These are phyloP conservation scores for Cryptococcus sp. DNA, from an alignment of 1,284 basidiomycete genomes.

Conservation along the genomic window DNA sequence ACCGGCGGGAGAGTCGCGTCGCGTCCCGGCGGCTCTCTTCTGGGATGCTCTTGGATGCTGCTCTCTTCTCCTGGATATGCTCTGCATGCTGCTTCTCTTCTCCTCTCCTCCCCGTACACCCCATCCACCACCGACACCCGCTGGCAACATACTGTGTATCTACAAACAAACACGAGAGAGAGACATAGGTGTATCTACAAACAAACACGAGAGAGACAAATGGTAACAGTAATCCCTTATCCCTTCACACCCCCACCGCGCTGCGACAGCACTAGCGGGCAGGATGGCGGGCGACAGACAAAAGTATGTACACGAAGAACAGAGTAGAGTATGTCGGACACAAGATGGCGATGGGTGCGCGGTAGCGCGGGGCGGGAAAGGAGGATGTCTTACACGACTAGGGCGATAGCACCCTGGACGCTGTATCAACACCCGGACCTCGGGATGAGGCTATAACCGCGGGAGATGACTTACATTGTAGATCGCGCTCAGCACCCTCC, in stretches of 20 bases:
- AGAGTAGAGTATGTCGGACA: not conserved
- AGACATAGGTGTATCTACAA: not conserved
- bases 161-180: not conserved
- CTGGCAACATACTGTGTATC: no score
- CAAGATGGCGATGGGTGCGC: not conserved
- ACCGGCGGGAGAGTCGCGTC: no score
- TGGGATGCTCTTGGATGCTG: no score
- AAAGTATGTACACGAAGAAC: not conserved
- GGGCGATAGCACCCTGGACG: constrained; percentile 8
- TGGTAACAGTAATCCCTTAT: no score
- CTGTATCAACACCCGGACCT: constrained; percentile 1
- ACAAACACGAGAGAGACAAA: not conserved
- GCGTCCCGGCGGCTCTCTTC: no score
- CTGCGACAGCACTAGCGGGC: not conserved
- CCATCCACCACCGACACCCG: no score
- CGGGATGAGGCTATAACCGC: not conserved
- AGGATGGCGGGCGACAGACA: not conserved
- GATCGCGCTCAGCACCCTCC: constrained; percentile 12
- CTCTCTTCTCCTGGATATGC: no score
- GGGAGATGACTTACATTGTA: constrained; percentile 20
- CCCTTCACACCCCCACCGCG: no score
- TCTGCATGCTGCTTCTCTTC: no score
- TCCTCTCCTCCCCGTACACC: no score
- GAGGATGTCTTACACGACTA: constrained; percentile 5
- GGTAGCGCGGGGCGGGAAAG: no score